Percentiles rank a stretch among this genome's conserved stretches.
These are phyloP conservation scores for Xylaria polymorpha DNA, from an alignment of 2,329 filamentous ascomycete species.

Conservation along the genomic window DNA sequence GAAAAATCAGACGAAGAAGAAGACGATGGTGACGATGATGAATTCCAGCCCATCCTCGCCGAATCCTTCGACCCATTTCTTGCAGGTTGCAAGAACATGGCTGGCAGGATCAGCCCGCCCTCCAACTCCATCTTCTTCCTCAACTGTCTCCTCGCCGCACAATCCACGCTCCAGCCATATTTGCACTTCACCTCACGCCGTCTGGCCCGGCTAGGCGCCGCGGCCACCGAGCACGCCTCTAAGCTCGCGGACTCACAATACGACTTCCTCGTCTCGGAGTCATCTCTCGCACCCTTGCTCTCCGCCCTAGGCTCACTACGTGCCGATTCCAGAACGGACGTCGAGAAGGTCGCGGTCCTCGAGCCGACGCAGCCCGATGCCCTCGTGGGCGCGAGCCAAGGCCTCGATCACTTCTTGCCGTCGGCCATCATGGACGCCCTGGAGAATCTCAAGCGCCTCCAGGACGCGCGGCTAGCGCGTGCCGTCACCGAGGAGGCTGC, in stretches of 20 bases:
- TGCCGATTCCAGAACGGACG: conserved; percentile 56
- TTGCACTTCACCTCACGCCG: conserved; percentile 70
- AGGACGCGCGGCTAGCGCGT: conserved; percentile 77
- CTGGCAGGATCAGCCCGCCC: conserved; percentile 68
- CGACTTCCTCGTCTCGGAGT: conserved; percentile 77
- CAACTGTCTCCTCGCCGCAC: conserved; percentile 75
- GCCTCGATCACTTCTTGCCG: conserved; percentile 89
- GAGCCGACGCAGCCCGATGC: conserved; percentile 68
- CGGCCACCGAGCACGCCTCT: conserved; percentile 65
- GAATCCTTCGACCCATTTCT: conserved; percentile 91
- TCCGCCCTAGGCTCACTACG: conserved; percentile 60
- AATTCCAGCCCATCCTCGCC: conserved; percentile 79
- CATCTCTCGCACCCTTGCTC: conserved; percentile 76
- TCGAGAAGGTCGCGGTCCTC: conserved; percentile 66
- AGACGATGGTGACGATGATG: conserved; percentile 57
- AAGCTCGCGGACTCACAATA: conserved; percentile 76
- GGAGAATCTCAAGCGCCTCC: conserved; percentile 79
- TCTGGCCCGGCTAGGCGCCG: conserved; percentile 65
- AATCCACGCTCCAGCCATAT: conserved; percentile 66
- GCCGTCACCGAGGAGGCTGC: conserved; percentile 85
- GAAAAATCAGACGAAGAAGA: conserved; percentile 18
- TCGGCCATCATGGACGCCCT: conserved; percentile 93
- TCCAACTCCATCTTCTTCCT: conserved; percentile 74
- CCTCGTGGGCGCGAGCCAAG: conserved; percentile 76
- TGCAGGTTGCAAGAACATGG: conserved; percentile 76